Conservation (phyloP, 768 basidiomycete genomes). For the Trametes cingulata region DNA sequence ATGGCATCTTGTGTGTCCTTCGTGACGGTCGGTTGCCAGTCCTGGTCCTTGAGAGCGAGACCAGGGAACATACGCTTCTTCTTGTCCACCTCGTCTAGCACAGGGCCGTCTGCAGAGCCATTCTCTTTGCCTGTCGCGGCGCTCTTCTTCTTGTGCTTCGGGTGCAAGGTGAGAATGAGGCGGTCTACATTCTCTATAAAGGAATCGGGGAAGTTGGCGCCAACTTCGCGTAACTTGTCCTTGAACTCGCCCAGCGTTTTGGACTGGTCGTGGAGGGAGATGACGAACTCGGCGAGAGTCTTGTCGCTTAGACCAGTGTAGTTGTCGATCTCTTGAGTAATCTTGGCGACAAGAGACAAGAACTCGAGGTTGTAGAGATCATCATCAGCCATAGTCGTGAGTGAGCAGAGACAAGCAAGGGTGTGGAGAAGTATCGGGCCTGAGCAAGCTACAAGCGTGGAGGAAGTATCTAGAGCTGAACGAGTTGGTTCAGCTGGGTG, state of each 20-base stretch:
- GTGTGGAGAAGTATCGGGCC: neutral
- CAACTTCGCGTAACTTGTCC: constrained; percentile 69
- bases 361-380: constrained; percentile 93
- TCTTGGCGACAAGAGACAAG: constrained; percentile 87
- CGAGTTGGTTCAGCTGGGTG: constrained; percentile 2
- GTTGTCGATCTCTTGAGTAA: constrained; percentile 92
- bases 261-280: constrained; percentile 83
- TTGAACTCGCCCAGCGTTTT: constrained; percentile 82
- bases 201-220: constrained; percentile 85
- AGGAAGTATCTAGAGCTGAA: neutral
- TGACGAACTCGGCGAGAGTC: constrained; percentile 92
- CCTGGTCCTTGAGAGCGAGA: constrained; percentile 77
- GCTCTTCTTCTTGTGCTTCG: constrained; percentile 81
- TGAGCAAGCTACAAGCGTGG: neutral
- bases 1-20: constrained; percentile 65
- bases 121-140: constrained; percentile 33
- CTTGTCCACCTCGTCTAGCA: constrained; percentile 65
- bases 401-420: neutral
- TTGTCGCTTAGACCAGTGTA: constrained; percentile 86
- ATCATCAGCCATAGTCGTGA: constrained; percentile 54
- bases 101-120: constrained; percentile 29
- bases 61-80: constrained; percentile 89
- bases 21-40: constrained; percentile 54
- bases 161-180: constrained; percentile 91
- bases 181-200: constrained; percentile 94